These are phyloP conservation scores for Talaromyces sp. DNA, from an alignment of 2,329 filamentous ascomycete species.

Conservation along the genomic window DNA sequence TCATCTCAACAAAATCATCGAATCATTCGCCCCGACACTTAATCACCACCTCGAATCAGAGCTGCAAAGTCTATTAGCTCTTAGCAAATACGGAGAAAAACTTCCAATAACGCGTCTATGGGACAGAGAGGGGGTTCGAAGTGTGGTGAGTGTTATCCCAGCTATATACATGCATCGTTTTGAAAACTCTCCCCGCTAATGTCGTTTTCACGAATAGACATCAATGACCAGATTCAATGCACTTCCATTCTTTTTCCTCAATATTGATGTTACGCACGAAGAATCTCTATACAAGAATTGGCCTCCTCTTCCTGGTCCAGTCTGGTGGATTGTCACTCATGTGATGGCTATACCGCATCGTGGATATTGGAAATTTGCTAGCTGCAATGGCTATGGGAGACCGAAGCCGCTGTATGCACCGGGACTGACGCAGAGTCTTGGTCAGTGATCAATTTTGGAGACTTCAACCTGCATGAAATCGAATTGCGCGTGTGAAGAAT, in stretches of 20 bases:
- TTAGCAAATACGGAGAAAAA: conserved; percentile 8
- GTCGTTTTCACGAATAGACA: background rate
- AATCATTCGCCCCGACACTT: conserved; percentile 11
- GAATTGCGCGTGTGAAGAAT: background rate
- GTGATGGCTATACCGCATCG: background rate
- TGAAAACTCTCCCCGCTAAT: background rate
- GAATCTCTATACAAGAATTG: conserved; percentile 13
- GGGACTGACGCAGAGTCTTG: background rate
- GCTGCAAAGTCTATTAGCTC: background rate
- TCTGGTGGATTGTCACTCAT: conserved; percentile 12
- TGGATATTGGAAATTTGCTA: conserved; percentile 17
- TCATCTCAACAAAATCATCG: conserved; percentile 12
- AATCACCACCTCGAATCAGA: conserved; percentile 12
- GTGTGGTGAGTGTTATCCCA: conserved; percentile 6
- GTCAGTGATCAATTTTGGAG: background rate
- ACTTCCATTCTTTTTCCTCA: conserved; percentile 17
- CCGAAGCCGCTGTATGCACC: conserved; percentile 12
- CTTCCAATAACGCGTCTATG: conserved; percentile 6
- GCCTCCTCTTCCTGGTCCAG: conserved; percentile 13
- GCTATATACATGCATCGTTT: background rate
- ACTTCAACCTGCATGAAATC: background rate
- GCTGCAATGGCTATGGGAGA: conserved; percentile 13
- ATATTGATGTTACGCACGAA: conserved; percentile 12
- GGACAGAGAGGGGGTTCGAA: conserved; percentile 13
- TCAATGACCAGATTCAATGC: conserved; percentile 13